Conservation (phyloP, 371 early-diverging fungal species). For the Zychaea mexicana region DNA sequence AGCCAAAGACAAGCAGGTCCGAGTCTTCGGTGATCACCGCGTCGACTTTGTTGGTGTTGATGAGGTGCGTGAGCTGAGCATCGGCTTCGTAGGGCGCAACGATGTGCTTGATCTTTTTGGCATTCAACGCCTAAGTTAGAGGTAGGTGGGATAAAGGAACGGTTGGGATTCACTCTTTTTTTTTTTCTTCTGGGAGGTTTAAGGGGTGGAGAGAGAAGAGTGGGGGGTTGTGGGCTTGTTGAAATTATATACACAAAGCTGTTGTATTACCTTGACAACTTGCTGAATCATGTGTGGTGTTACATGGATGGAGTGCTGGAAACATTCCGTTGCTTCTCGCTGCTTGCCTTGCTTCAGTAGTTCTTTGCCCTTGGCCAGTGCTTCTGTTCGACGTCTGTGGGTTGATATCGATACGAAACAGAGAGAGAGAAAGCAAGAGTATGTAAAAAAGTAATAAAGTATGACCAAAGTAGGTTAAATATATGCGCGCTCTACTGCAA, state of each 20-base stretch:
- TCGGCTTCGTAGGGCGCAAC: slow-evolving; percentile 99
- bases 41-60: slow-evolving; percentile 68
- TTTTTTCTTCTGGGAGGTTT: background rate
- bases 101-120: slow-evolving; percentile 71
- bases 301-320: slow-evolving; percentile 73
- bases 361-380: slow-evolving; percentile 51
- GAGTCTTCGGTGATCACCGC: slow-evolving; percentile 97
- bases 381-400: slow-evolving; percentile 56
- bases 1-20: slow-evolving; percentile 96
- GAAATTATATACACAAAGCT: background rate
- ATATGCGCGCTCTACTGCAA: slow-evolving; percentile 2
- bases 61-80: slow-evolving; percentile 93
- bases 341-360: slow-evolving; percentile 51
- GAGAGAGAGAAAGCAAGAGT: background rate
- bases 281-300: slow-evolving; percentile 79
- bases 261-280: slow-evolving; percentile 65
- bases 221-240: background rate
- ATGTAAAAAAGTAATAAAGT: background rate
- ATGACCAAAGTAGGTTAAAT: background rate
- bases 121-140: slow-evolving; percentile 57
- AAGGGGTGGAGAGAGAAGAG: background rate
- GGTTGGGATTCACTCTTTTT: no score
- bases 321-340: slow-evolving; percentile 68
- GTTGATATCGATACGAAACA: background rate
- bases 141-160: no score